phyloP scores from a whole-genome alignment of 2,329 filamentous ascomycete species.

The Trichophyton verrucosum region DNA sequence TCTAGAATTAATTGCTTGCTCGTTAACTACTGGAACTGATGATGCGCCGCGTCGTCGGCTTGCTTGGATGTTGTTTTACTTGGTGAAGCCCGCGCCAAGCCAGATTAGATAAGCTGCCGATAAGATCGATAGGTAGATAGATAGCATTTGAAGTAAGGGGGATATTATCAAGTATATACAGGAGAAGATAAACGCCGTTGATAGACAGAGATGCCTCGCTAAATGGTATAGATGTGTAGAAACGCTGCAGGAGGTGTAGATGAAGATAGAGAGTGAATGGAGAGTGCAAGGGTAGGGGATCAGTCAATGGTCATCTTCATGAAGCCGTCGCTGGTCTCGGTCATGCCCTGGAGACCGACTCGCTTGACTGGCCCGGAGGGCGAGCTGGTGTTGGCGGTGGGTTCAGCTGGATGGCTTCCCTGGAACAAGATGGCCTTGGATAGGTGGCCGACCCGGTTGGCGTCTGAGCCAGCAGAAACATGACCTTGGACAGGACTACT shows the following conservation, averaged over 20 bases:
- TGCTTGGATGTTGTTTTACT: not conserved
- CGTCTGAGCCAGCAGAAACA: slow-evolving; percentile 29
- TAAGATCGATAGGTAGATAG: not conserved
- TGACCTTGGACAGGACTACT: slow-evolving; percentile 52
- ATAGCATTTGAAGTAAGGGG: not conserved
- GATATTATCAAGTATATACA: not conserved
- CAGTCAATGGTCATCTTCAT: slow-evolving; percentile 97
- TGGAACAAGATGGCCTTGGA: slow-evolving; percentile 21
- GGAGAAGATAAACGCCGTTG: not conserved
- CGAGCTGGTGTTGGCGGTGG: slow-evolving; percentile 24
- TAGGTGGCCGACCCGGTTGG: slow-evolving; percentile 4
- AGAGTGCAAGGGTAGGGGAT: slow-evolving; percentile 10
- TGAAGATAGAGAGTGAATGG: not conserved
- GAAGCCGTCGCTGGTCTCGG: slow-evolving; percentile 83
- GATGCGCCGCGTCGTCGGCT: not conserved
- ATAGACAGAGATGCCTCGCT: not conserved
- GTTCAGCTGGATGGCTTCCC: slow-evolving; percentile 19
- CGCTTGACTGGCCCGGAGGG: slow-evolving; percentile 44
- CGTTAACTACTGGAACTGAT: not conserved
- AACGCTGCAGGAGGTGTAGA: not conserved
- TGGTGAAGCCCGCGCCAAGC: not conserved
- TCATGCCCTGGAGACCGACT: slow-evolving; percentile 83
- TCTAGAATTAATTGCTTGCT: not conserved
- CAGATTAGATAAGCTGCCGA: not conserved
- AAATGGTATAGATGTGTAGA: not conserved